Evolutionary conservation across 495 filamentous ascomycete genomes (phyloP).

Genomic region (Lineolata rhizophorae): DNA sequence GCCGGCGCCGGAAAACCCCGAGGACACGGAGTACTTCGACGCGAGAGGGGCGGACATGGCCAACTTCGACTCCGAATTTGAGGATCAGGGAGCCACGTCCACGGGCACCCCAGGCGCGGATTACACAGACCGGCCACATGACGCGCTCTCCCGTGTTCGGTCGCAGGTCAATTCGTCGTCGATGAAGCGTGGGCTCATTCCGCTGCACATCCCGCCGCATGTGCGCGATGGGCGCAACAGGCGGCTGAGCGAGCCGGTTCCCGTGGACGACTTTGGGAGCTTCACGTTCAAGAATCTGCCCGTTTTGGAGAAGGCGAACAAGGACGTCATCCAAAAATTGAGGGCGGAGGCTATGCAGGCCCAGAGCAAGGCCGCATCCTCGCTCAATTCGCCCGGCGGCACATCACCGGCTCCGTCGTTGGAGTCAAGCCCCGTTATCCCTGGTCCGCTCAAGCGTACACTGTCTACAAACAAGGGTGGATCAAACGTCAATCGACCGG

Average conservation of each 20-base stretch:
- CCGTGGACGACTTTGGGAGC: conserved; percentile 79
- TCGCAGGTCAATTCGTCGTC: conserved; percentile 56
- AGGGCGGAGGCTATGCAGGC: conserved; percentile 48
- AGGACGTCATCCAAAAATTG: conserved; percentile 92
- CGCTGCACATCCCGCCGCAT: conserved; percentile 86
- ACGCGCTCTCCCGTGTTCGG: conserved; percentile 77
- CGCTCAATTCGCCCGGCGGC: conserved; percentile 18
- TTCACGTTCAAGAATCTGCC: conserved; percentile 96
- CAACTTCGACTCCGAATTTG: conserved; percentile 76
- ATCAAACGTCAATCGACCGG: conserved; percentile 39
- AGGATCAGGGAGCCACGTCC: conserved; percentile 64
- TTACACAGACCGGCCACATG: conserved; percentile 72
- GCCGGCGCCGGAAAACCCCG: conserved; percentile 78
- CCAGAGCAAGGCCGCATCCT: conserved; percentile 15
- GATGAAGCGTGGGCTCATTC: conserved; percentile 75
- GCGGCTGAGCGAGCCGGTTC: conserved; percentile 73
- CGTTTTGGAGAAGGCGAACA: conserved; percentile 93
- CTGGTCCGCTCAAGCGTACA: conserved; percentile 61
- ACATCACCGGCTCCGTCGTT: conserved; percentile 38
- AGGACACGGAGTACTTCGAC: conserved; percentile 97
- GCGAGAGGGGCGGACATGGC: conserved; percentile 73
- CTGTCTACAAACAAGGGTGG: conserved; percentile 49
- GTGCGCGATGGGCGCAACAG: conserved; percentile 76
- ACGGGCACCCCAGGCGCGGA: conserved; percentile 37
- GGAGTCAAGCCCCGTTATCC: conserved; percentile 68